Base-by-base conservation (phyloP, 495 filamentous ascomycete species). In the Letharia columbiana region DNA sequence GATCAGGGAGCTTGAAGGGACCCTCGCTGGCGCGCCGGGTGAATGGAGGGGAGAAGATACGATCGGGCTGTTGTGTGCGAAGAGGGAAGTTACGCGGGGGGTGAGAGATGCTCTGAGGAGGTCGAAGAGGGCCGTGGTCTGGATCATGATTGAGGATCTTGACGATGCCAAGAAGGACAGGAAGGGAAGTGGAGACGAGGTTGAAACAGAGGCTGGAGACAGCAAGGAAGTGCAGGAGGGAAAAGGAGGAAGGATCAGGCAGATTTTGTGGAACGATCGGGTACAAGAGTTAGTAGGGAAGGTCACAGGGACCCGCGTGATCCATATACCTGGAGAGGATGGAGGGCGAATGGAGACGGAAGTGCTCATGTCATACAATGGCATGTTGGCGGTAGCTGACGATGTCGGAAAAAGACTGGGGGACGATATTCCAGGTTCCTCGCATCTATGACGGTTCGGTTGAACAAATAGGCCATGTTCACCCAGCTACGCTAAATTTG, bases 1-100 rank as follows among this genome's bases (percentile, higher is more conserved):
- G 57, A 80, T 96, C 18, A 84, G 94, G 31, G 94, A 97, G 78
- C 81, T 97, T 1, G 91, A 96, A 72, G 94, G 93, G 17, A 83
- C 90, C 1, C 86, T 93, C 69, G 80, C 80, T 4, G 84, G 84
- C 23, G 87, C 88, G 45, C 90, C 89, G 40, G 77, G 80, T 0
- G 86, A 86, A 4, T 94, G 86, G 86, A 77, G 85, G 60, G 81
- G 80, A 12, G 71, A 74, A 12, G 78, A 81, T 20, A 83, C 87
- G 13, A 70, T 91, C 35, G 92, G 84, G 0, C 68, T 94, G 15
- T 72, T 96, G 67, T 84, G 82, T 17, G 70, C 78, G 13, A 77
- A 78, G 66, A 73, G 77, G 66, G 77, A 80, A 68, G 80, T 83
- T 54, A 86, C 84, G 18, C 80, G 75, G 64, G 86, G 86, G 0